Conservation (phyloP, 768 basidiomycete genomes). For the Collybia nuda region DNA sequence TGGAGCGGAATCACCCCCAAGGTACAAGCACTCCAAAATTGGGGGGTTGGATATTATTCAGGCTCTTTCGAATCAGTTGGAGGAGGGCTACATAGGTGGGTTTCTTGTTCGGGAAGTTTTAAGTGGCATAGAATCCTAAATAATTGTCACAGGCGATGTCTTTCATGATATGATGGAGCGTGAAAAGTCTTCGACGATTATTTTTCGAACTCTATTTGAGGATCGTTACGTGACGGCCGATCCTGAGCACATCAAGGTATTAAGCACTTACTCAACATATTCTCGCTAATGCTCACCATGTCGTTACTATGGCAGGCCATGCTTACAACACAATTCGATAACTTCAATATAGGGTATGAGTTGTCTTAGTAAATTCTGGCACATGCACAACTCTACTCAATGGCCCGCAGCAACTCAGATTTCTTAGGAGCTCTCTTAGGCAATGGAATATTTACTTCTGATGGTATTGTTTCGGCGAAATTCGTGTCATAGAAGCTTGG, state of each 20-base stretch:
- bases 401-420: no score
- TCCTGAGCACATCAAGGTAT: slow-evolving; percentile 37
- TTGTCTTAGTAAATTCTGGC: slow-evolving; percentile 5
- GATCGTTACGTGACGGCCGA: slow-evolving; percentile 48
- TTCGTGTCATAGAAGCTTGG: not conserved
- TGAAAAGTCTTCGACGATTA: no score
- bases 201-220: no score
- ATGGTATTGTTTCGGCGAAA: slow-evolving; percentile 32
- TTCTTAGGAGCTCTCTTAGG: slow-evolving; percentile 42
- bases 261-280: not conserved
- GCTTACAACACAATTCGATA: slow-evolving; percentile 37
- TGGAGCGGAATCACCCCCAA: no score
- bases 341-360: slow-evolving; percentile 31
- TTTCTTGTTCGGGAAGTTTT: no score
- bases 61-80: no score
- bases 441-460: slow-evolving; percentile 59
- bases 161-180: no score
- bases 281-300: not conserved
- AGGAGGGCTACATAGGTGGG: no score
- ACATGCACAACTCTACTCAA: slow-evolving; percentile 15
- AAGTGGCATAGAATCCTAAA: no score
- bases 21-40: no score
- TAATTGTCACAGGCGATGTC: no score
- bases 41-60: no score
- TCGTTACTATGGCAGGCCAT: slow-evolving; percentile 17